Conservation (phyloP, 2,329 filamentous ascomycete species). For the Verticillium nubilum region DNA sequence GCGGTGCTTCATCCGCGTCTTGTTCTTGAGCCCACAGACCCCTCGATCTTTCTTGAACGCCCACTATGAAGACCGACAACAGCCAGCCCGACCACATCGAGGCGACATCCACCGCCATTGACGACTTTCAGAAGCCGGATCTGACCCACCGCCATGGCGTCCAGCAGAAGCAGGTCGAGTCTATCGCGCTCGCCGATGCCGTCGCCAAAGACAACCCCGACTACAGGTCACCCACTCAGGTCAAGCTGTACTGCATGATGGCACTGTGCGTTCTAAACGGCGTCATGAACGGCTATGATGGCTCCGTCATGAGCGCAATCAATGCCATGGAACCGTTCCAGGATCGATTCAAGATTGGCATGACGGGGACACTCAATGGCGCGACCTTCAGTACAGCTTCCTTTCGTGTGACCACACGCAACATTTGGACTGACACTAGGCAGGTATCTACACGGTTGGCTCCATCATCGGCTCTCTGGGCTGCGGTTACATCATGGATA, state of each 20-base stretch:
- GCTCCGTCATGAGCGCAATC: constrained; percentile 13
- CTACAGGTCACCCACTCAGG: constrained; percentile 8
- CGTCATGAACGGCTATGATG: constrained; percentile 11
- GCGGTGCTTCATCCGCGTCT: too few relatives aligned
- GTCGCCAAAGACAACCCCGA: constrained; percentile 13
- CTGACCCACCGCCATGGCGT: constrained; percentile 4
- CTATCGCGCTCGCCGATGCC: constrained; percentile 13
- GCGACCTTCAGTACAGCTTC: neutral
- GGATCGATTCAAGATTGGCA: constrained; percentile 11
- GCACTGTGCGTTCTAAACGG: constrained; percentile 11
- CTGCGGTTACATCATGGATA: constrained; percentile 15
- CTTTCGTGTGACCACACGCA: neutral
- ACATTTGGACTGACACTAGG: neutral
- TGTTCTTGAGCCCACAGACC: too few relatives aligned
- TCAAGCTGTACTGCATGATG: constrained; percentile 14
- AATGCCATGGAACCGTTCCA: constrained; percentile 14
- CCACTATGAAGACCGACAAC: too few relatives aligned
- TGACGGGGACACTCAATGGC: constrained; percentile 8
- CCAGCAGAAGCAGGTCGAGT: constrained; percentile 11
- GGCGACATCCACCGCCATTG: constrained; percentile 8
- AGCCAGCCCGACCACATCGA: constrained; percentile 3
- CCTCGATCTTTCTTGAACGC: too few relatives aligned
- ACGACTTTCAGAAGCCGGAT: constrained; percentile 2
- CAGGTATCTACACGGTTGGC: constrained; percentile 13
- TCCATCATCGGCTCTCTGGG: constrained; percentile 8